Base-by-base conservation (phyloP, 2,329 filamentous ascomycete species). In the Metarhizium humberi region DNA sequence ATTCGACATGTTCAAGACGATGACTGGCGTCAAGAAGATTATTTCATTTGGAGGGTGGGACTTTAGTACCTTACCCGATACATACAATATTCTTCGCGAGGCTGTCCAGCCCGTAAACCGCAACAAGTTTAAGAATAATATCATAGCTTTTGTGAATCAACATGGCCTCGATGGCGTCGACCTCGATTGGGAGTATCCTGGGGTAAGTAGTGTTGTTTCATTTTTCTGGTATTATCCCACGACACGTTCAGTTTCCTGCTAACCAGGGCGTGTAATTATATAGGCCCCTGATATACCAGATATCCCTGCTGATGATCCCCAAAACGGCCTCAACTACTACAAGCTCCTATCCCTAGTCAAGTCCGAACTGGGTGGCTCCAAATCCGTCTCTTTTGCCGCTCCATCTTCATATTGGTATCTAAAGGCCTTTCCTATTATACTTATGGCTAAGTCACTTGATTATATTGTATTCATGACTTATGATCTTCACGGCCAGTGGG, bases 401-500 rank as follows among this genome's bases (percentile, higher is more conserved):
- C 69, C 67, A 0, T 61, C 66, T 0, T 72, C 69, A 0, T 72
- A 58, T 51, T 71, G 67, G 69, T 71, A 72, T 16, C 60, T 73
- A 0, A 63, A 64, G 51, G 40, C 30, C 0, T 72, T 67, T 25
- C 68, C 65, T 0, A 64, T 72, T 0, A 68, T 69, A 10, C 54
- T 55, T 6, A 50, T 55, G 2, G 32, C 60, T 10, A 45, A 70
- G 0, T 40, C 36, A 11, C 10, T 40, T 40, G 67, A 72, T 52
- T 72, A 72, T 40, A 64, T 71, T 14, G 60, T 71, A 7, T 70
- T 63, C 30, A 71, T 71, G 65, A 68, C 67, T 2, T 71, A 71
- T 13, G 67, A 71, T 48, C 53, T 71, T 0, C 68, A 71, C n/a
- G 68, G 68, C 1, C 61, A 68, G 54, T 69, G 63, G 70, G 68